Base-by-base conservation (phyloP, 169 alveolate genomes). In the Plasmodium berghei region DNA sequence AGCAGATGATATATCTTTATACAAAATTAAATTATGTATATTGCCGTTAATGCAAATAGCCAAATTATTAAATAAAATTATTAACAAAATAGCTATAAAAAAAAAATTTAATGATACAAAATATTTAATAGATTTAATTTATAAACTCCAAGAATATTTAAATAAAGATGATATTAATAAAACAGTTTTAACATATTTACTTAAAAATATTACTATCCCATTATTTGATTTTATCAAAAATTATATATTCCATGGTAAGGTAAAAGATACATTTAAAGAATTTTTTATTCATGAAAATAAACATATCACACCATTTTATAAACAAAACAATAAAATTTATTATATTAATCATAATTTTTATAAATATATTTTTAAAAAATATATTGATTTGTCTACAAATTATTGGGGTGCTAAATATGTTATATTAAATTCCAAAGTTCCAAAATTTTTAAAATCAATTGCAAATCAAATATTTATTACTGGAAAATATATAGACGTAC, bases 371-470 rank as follows among this genome's bases (percentile, higher is more conserved):
- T 83, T 66, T 46, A 83, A 83, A 67, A 83, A 59, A 16, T 83
- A 83, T 83, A 67, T 83, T 55, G 90, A 83, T 49, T 55, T 83
- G 40, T 83, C 90, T 9, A 83, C 90, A 0, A 83, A 83, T 48
- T 83, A 83, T 66, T 83, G 90, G 90, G 90, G 90, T n/a, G 90
- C 90, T 16, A 83, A 83, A 59, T 83, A 67, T 67, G 62, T 83
- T 48, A 45, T 83, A 49, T 45, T 83, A 28, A 52, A 83, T 28
- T 22, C 59, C 10, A 83, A 83, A 28, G 90, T 83, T 34, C 90
- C 90, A 3, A 20, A 46, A 18, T 83, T 83, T 67, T 67, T 83
- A 61, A 83, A 59, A 59, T 67, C 16, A 10, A 48, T 83, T 8
- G 67, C 64, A 5, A 54, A 83, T 67, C 40, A 83, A 26, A 83